Conservation (phyloP, 352 stramenopile species). For the Blastocystis sp. region DNA sequence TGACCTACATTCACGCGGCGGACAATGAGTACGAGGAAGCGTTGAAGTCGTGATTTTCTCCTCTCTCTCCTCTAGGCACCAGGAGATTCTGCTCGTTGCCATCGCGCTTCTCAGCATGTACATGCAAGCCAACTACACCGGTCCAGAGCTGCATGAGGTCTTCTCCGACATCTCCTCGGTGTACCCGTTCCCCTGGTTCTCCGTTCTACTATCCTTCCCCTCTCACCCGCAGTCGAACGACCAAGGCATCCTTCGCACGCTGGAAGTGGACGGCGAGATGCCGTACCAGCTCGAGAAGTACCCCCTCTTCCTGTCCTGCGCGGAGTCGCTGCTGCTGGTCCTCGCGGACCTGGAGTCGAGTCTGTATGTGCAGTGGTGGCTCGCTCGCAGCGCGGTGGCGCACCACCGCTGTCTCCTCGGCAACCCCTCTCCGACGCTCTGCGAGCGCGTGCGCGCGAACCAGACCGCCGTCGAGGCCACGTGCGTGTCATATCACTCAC, state of each 20-base stretch:
- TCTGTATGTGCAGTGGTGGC: not conserved
- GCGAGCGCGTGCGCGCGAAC: not conserved
- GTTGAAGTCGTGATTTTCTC: not conserved
- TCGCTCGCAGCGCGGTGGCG: not conserved
- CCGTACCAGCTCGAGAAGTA: slow-evolving; percentile 24
- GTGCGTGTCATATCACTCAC: not conserved
- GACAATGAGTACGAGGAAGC: slow-evolving; percentile 13
- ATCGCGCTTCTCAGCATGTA: slow-evolving; percentile 47
- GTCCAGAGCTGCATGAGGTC: slow-evolving; percentile 1
- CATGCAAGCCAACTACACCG: slow-evolving; percentile 53
- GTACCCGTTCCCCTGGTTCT: slow-evolving; percentile 41
- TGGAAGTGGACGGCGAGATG: slow-evolving; percentile 38
- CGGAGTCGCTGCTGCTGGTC: not conserved
- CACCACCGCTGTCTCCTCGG: slow-evolving; percentile 33
- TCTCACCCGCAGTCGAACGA: not conserved
- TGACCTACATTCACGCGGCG: not conserved
- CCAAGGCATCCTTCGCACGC: not conserved
- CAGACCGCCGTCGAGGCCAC: not conserved
- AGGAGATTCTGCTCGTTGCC: slow-evolving; percentile 48
- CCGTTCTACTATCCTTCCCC: not conserved
- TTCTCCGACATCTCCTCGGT: slow-evolving; percentile 4
- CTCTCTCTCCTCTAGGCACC: not conserved
- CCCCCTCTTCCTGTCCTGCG: not conserved
- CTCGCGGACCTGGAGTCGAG: not conserved
- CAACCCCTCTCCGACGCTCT: not conserved